A percentile compares a stretch with the other conserved stretches of the same genome.
These are phyloP conservation scores for Termitomyces bulborhizus DNA, from an alignment of 768 basidiomycete genomes.

Conservation along the genomic window DNA sequence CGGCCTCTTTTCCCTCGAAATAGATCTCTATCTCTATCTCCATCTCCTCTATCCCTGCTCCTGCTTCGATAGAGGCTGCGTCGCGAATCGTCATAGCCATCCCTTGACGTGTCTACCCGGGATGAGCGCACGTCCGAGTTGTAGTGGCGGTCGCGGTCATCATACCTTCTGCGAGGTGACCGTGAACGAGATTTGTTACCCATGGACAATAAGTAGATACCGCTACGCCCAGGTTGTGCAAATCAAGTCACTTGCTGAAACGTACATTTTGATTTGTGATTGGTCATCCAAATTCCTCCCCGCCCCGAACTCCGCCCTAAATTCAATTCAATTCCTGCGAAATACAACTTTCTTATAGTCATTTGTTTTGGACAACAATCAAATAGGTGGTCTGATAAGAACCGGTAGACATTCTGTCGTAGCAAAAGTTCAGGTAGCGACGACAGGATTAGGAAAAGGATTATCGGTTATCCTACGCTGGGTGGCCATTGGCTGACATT, in stretches of 20 bases:
- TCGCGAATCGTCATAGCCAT: constrained; percentile 23
- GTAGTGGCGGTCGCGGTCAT: constrained; percentile 30
- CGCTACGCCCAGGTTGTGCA: not conserved
- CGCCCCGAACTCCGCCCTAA: no score
- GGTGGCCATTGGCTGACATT: no score
- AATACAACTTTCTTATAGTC: no score
- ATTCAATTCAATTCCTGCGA: no score
- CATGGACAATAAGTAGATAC: constrained; percentile 24
- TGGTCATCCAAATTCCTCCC: not conserved
- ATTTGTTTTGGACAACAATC: no score
- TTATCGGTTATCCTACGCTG: no score
- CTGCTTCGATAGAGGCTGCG: constrained; percentile 24
- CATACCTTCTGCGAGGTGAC: constrained; percentile 36
- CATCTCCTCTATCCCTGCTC: constrained; percentile 19
- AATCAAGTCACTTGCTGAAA: not conserved
- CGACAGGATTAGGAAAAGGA: no score
- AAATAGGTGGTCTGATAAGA: no score
- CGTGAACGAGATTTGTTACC: constrained; percentile 45
- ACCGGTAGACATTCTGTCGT: no score
- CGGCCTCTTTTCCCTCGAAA: constrained; percentile 23
- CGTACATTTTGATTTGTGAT: constrained; percentile 10
- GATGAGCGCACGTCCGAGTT: constrained; percentile 29
- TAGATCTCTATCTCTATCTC: constrained; percentile 18
- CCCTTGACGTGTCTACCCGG: constrained; percentile 26
- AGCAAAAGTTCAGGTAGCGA: no score